These are phyloP conservation scores for Chlorella vulgaris DNA, from an alignment of 139 green algal genomes.

Conservation along the genomic window DNA sequence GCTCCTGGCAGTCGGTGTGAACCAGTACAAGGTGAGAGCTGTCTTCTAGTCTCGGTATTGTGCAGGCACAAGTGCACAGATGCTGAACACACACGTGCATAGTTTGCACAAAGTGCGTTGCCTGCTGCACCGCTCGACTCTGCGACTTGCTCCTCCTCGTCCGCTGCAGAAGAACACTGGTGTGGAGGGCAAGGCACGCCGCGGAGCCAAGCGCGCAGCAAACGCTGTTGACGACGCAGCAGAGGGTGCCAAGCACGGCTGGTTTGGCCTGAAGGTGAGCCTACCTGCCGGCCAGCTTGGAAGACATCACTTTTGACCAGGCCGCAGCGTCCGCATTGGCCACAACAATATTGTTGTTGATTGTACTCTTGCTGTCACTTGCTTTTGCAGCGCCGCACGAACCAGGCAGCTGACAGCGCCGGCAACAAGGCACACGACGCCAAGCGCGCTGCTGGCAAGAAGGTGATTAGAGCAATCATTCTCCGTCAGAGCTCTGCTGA, in stretches of 20 bases:
- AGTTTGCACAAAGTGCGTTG: no score
- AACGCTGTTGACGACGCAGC: neutral
- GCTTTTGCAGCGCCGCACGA: neutral
- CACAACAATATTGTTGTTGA: no score
- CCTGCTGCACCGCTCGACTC: no score
- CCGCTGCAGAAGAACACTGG: neutral
- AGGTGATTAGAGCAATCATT: slow-evolving; percentile 1
- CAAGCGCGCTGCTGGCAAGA: neutral
- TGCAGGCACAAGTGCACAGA: no score
- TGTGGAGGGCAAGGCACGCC: neutral
- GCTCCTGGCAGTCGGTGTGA: neutral
- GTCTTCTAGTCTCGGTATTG: no score
- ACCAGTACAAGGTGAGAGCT: neutral
- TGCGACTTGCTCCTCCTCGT: no score
- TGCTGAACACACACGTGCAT: no score
- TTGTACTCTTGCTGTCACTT: neutral
- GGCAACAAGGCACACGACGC: neutral
- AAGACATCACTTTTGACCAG: no score
- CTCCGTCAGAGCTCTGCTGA: neutral
- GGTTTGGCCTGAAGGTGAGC: slow-evolving; percentile 30
- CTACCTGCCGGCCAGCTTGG: neutral
- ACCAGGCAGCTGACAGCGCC: slow-evolving; percentile 1
- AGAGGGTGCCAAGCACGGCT: slow-evolving; percentile 8
- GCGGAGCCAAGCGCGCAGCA: neutral
- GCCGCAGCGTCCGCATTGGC: no score